These are phyloP conservation scores for Cyclotella distinguenda DNA, from an alignment of 108 stramenopile genomes.

Conservation along the genomic window DNA sequence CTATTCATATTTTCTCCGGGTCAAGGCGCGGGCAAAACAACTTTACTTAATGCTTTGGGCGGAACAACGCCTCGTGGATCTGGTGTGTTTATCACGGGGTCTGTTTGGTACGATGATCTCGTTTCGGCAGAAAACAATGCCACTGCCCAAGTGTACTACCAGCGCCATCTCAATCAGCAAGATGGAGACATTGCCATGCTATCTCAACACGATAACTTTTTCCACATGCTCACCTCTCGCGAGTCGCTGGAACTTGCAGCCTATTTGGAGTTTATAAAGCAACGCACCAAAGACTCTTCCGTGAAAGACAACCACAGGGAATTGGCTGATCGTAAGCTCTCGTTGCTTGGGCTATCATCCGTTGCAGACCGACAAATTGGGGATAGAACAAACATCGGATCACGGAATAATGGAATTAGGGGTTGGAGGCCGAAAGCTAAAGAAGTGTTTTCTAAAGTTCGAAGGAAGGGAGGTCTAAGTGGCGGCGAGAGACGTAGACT, in stretches of 20 bases:
- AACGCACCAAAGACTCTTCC: background rate
- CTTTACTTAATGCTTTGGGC: conserved; percentile 48
- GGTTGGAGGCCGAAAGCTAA: conserved; percentile 8
- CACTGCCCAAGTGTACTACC: background rate
- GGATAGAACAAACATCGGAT: conserved; percentile 50
- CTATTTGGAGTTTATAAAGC: conserved; percentile 59
- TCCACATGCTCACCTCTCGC: conserved; percentile 73
- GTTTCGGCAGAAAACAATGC: background rate
- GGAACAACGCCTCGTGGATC: conserved; percentile 33
- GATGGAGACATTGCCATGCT: conserved; percentile 76
- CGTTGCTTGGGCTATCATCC: conserved; percentile 58
- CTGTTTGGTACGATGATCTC: conserved; percentile 40
- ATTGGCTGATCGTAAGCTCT: conserved; percentile 47
- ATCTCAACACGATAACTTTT: conserved; percentile 80
- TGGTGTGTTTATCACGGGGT: conserved; percentile 28
- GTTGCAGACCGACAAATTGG: conserved; percentile 64
- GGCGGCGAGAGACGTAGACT: conserved; percentile 85
- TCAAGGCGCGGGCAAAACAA: conserved; percentile 66
- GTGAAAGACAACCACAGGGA: conserved; percentile 26
- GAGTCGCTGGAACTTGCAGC: conserved; percentile 82
- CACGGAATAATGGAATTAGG: background rate
- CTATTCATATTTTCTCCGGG: background rate
- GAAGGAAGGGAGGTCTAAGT: conserved; percentile 45
- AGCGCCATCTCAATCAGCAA: conserved; percentile 37
- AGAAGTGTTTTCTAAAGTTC: conserved; percentile 6